A percentile compares a stretch with the other conserved stretches of the same genome.
Evolutionary conservation across 768 basidiomycete species (phyloP).

Genomic region (Rhodotorula diobovata): DNA sequence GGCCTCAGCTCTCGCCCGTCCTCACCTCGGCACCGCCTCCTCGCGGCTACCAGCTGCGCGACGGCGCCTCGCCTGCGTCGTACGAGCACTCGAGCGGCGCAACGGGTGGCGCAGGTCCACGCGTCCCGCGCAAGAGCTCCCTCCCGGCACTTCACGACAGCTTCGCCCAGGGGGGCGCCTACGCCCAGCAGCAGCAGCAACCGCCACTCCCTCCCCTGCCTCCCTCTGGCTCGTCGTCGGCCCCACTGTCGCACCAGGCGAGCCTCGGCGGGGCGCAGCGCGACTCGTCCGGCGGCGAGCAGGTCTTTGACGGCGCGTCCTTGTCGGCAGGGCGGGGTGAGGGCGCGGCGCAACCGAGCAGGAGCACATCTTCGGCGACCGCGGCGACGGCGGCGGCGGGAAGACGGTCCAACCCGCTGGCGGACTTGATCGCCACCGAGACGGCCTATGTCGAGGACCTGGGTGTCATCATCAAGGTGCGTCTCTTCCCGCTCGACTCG

Average conservation of each 20-base stretch:
- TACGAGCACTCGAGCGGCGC: neutral
- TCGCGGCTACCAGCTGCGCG: neutral
- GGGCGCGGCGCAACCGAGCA: neutral
- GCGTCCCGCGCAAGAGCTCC: constrained; percentile 16
- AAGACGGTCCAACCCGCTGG: constrained; percentile 62
- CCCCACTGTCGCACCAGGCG: neutral
- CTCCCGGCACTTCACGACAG: neutral
- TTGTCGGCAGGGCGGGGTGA: neutral
- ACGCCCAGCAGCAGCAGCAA: neutral
- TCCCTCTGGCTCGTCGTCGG: constrained; percentile 6
- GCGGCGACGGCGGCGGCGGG: neutral
- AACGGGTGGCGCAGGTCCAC: neutral
- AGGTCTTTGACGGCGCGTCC: constrained; percentile 19
- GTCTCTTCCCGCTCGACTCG: constrained; percentile 45
- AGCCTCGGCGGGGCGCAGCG: neutral
- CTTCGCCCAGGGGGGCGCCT: no score
- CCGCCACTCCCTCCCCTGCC: constrained; percentile 9
- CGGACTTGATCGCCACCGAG: constrained; percentile 91
- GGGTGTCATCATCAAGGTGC: constrained; percentile 80
- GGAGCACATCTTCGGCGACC: neutral
- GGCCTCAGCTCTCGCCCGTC: constrained; percentile 9
- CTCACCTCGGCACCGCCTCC: neutral
- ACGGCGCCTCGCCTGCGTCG: neutral
- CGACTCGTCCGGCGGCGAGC: constrained; percentile 26
- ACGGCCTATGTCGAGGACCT: constrained; percentile 84